A percentile compares a stretch with the other conserved stretches of the same genome.
Conservation (phyloP, 495 filamentous ascomycete species). For the Podospora comata region DNA sequence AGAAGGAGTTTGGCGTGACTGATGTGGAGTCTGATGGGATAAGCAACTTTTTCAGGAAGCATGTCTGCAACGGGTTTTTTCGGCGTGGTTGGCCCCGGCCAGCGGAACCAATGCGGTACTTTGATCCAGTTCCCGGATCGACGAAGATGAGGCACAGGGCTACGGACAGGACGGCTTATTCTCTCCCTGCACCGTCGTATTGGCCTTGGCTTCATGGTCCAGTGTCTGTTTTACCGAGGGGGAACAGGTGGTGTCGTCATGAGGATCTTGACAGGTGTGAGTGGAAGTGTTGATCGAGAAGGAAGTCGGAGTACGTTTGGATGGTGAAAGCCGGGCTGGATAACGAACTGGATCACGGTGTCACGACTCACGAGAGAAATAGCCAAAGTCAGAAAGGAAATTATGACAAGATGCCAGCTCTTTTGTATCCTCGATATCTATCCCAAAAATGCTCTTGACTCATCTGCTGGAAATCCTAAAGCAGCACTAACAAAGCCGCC, state of each 20-base stretch:
- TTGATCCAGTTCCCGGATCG: constrained; percentile 7
- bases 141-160: constrained; percentile 8
- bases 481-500: neutral
- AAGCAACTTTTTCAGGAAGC: constrained; percentile 36
- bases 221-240: too few species aligned
- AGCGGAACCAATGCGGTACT: constrained; percentile 9
- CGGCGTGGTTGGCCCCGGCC: constrained; percentile 12
- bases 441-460: neutral
- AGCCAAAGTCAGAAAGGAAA: neutral
- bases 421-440: neutral
- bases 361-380: neutral
- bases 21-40: constrained; percentile 38
- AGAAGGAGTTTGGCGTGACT: constrained; percentile 34
- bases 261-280: too few species aligned
- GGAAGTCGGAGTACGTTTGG: too few species aligned
- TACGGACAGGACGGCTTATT: too few species aligned
- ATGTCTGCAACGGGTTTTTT: constrained; percentile 17
- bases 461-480: neutral
- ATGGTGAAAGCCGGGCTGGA: too few species aligned
- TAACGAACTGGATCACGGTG: neutral
- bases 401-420: neutral
- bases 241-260: too few species aligned
- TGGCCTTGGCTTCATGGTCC: too few species aligned
- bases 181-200: too few species aligned
- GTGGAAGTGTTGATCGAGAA: too few species aligned